phyloP scores from a whole-genome alignment of 805 yeast species.

The Grigorovia humatica region DNA sequence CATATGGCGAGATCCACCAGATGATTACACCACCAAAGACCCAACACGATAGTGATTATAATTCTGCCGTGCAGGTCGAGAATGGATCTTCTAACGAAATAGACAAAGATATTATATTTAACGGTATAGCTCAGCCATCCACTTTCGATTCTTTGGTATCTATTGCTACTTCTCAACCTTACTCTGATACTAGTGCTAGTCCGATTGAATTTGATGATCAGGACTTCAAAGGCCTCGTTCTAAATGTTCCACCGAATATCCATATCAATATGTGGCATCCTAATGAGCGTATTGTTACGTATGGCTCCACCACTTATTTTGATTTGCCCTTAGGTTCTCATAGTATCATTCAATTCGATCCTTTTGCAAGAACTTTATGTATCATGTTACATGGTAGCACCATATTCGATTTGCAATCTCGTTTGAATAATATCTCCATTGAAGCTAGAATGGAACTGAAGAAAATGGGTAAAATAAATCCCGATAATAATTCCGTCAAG shows the following conservation, averaged over 20 bases:
- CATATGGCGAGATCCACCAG: slow-evolving; percentile 5
- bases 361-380: slow-evolving; percentile 8
- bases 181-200: background rate
- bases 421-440: slow-evolving; percentile 4
- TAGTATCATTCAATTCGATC: slow-evolving; percentile 10
- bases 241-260: slow-evolving; percentile 1
- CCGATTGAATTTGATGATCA: background rate
- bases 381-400: slow-evolving; percentile 13
- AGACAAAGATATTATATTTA: background rate
- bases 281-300: slow-evolving; percentile 10
- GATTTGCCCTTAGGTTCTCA: slow-evolving; percentile 14
- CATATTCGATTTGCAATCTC: slow-evolving; percentile 8
- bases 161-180: background rate
- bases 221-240: background rate
- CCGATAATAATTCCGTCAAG: background rate
- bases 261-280: slow-evolving; percentile 10
- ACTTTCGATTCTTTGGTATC: background rate
- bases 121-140: background rate
- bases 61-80: background rate
- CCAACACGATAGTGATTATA: slow-evolving; percentile 1
- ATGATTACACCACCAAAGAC: background rate
- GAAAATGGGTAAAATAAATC: background rate
- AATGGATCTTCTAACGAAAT: background rate
- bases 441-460: background rate
- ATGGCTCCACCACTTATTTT: slow-evolving; percentile 10